Percentiles rank a stretch among this genome's conserved stretches.
Conservation (phyloP, 2,329 filamentous ascomycete species). For the Trichophyton schoenleinii region DNA sequence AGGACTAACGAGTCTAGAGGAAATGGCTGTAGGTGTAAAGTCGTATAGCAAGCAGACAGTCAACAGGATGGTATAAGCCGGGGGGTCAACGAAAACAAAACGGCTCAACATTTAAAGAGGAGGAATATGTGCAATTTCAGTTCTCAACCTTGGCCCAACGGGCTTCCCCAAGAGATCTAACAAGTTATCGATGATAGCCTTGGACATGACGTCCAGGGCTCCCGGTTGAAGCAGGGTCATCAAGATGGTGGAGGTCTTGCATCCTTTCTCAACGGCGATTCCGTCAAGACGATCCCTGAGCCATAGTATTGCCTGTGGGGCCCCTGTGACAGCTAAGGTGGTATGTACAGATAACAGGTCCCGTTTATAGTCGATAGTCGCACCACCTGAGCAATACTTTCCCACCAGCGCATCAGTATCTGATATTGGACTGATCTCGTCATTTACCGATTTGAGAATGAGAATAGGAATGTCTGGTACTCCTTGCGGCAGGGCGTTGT, state of each 20-base stretch:
- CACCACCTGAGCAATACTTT: conserved; percentile 32
- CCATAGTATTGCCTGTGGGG: conserved; percentile 23
- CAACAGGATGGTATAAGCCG: background rate
- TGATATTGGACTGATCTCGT: conserved; percentile 34
- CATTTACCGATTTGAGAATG: conserved; percentile 39
- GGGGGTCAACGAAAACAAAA: background rate
- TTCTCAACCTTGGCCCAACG: background rate
- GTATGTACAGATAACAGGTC: conserved; percentile 35
- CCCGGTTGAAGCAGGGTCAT: conserved; percentile 7
- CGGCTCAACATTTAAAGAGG: background rate
- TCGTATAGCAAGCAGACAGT: background rate
- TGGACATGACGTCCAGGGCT: conserved; percentile 7
- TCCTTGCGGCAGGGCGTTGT: conserved; percentile 26
- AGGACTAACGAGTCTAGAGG: background rate
- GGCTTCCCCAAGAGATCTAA: conserved; percentile 10
- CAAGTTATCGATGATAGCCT: conserved; percentile 6
- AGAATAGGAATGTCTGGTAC: conserved; percentile 38
- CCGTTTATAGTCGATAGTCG: conserved; percentile 33
- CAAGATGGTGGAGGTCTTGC: conserved; percentile 3
- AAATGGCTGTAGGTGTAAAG: background rate
- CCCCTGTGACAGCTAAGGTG: conserved; percentile 24
- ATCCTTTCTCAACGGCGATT: conserved; percentile 1
- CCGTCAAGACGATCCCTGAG: conserved; percentile 17
- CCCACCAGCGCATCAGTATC: conserved; percentile 36
- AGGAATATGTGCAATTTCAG: background rate